Evolutionary conservation across 192 early-diverging fungal species (phyloP).

Genomic region (Chytriomyces sp.): DNA sequence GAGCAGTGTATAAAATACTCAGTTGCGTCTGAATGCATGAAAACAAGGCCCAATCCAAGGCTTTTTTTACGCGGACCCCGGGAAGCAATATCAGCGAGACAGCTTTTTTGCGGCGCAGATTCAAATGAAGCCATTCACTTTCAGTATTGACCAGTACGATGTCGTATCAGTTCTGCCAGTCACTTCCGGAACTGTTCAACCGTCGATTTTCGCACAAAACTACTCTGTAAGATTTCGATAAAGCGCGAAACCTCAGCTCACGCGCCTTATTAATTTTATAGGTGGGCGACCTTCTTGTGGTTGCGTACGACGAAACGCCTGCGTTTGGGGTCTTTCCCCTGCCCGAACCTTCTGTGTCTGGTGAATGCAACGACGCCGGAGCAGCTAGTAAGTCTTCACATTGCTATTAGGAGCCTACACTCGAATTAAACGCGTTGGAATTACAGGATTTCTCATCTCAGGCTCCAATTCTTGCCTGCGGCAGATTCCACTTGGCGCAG

Average conservation of each 20-base stretch:
- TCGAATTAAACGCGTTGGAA: not conserved
- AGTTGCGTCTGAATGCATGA: not conserved
- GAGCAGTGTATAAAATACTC: too few species aligned
- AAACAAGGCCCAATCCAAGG: constrained; percentile 30
- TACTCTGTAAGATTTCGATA: constrained; percentile 23
- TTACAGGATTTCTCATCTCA: constrained; percentile 29
- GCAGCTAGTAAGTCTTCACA: constrained; percentile 29
- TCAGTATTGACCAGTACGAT: not conserved
- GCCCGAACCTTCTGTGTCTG: constrained; percentile 14
- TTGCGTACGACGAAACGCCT: not conserved
- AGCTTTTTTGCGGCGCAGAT: constrained; percentile 25
- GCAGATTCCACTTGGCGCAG: constrained; percentile 4
- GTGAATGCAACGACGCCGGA: constrained; percentile 23
- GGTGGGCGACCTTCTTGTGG: constrained; percentile 16
- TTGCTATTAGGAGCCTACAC: not conserved
- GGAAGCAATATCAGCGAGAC: constrained; percentile 19
- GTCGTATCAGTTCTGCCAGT: constrained; percentile 1
- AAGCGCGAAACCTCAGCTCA: not conserved
- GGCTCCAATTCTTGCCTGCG: constrained; percentile 9
- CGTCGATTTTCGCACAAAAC: not conserved
- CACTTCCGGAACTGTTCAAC: constrained; percentile 20
- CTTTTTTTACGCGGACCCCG: constrained; percentile 29
- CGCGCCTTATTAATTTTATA: not conserved
- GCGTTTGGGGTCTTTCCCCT: constrained; percentile 14
- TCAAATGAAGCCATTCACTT: constrained; percentile 22